Conservation (phyloP, 306 rosid species). For the Malus sylvestris region DNA sequence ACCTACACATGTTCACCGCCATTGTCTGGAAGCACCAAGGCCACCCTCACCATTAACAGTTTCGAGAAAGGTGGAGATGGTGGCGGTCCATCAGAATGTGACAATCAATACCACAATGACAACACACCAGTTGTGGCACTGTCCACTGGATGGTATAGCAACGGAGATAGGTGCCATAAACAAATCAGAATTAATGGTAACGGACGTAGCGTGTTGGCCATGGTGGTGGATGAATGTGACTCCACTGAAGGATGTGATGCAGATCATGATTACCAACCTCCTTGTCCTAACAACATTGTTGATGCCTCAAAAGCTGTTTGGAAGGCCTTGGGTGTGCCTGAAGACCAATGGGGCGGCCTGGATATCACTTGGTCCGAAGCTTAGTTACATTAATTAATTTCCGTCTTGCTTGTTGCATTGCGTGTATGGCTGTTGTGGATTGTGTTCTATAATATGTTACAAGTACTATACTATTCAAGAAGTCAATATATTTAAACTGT, state of each 20-base stretch:
- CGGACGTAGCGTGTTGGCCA: constrained; percentile 39
- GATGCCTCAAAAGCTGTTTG: constrained; percentile 38
- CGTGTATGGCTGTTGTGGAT: too few relatives aligned
- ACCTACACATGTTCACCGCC: constrained; percentile 37
- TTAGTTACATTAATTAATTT: too few relatives aligned
- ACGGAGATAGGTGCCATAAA: constrained; percentile 25
- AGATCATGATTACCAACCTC: constrained; percentile 41
- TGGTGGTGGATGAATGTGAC: constrained; percentile 66
- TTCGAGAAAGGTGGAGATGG: constrained; percentile 39
- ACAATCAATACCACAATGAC: constrained; percentile 34
- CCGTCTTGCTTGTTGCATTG: too few relatives aligned
- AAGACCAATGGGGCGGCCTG: constrained; percentile 10
- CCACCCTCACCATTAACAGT: constrained; percentile 36
- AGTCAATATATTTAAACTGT: too few relatives aligned
- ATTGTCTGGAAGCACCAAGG: constrained; percentile 23
- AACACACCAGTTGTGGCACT: constrained; percentile 37
- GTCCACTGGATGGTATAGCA: constrained; percentile 42
- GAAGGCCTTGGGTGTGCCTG: constrained; percentile 24
- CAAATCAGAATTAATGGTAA: constrained; percentile 35
- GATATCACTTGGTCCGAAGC: constrained; percentile 18
- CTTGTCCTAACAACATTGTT: constrained; percentile 41
- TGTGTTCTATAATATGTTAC: too few relatives aligned
- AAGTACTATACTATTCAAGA: too few relatives aligned
- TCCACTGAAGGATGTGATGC: constrained; percentile 47
- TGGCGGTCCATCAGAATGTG: constrained; percentile 40